phyloP scores from a whole-genome alignment of 352 stramenopile genomes.

The Stramenopiles sp. region DNA sequence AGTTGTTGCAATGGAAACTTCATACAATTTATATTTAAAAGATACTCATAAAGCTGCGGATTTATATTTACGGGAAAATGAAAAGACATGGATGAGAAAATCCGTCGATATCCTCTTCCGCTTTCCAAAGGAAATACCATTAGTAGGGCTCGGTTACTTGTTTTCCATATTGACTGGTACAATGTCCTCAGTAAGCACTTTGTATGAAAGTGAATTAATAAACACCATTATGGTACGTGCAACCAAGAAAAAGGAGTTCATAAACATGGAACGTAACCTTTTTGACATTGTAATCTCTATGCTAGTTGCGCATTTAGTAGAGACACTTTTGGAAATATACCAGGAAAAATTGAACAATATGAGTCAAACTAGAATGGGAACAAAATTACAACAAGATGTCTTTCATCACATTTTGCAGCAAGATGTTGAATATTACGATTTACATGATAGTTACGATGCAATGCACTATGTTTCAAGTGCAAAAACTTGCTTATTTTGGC shows the following conservation, averaged over 20 bases:
- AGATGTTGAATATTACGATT: conserved; percentile 1
- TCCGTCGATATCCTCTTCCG: not conserved
- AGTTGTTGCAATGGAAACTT: not conserved
- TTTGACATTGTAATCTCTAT: not conserved
- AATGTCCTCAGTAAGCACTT: not conserved
- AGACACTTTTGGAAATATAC: not conserved
- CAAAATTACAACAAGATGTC: not conserved
- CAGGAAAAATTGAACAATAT: conserved; percentile 1
- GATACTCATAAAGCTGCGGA: not conserved
- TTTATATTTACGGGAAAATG: not conserved
- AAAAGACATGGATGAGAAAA: not conserved
- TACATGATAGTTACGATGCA: not conserved
- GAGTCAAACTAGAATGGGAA: conserved; percentile 1
- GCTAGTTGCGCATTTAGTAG: not conserved
- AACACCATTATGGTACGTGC: not conserved
- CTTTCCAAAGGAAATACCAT: not conserved
- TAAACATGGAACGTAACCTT: not conserved
- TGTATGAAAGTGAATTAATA: conserved; percentile 4
- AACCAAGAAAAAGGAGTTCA: not conserved
- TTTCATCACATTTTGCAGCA: conserved; percentile 10
- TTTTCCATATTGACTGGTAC: not conserved
- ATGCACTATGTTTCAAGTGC: conserved; percentile 2
- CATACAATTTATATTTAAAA: not conserved
- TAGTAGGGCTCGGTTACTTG: not conserved
- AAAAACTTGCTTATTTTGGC: conserved; percentile 7